phyloP scores from a whole-genome alignment of 306 rosid species.

The Pyrus betulifolia region DNA sequence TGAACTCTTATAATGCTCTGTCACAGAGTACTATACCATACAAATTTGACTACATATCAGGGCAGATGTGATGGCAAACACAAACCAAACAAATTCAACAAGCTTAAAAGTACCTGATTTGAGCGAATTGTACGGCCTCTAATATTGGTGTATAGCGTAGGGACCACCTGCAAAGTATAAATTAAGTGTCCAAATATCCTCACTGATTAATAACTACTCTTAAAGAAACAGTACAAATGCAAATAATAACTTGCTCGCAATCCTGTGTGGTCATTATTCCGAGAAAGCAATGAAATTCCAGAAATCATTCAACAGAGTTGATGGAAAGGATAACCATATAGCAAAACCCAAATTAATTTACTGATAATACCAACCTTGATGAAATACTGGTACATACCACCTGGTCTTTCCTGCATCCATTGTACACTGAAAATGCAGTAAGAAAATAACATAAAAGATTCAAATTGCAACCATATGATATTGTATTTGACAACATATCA shows the following conservation, averaged over 20 bases:
- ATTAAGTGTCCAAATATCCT: slow-evolving; percentile 4
- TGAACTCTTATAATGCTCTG: slow-evolving; percentile 77
- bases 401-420: slow-evolving; percentile 55
- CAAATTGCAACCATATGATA: neutral
- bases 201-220: neutral
- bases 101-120: slow-evolving; percentile 64
- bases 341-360: neutral
- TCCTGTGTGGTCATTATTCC: neutral
- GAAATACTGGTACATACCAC: slow-evolving; percentile 79
- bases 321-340: neutral
- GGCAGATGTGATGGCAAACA: slow-evolving; percentile 3
- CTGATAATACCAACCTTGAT: slow-evolving; percentile 56
- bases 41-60: slow-evolving; percentile 19
- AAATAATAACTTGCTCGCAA: too few relatives aligned
- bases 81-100: slow-evolving; percentile 1
- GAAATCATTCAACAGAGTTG: neutral
- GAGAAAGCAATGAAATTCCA: neutral
- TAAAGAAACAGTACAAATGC: neutral
- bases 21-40: slow-evolving; percentile 75
- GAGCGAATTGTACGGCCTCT: slow-evolving; percentile 62
- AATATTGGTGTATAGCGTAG: slow-evolving; percentile 56
- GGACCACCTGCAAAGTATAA: slow-evolving; percentile 65
- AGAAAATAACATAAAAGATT: neutral
- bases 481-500: neutral
- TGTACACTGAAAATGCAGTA: slow-evolving; percentile 48